Evolutionary conservation across 768 basidiomycete species (phyloP).

Genomic region (Tylopilus sp.): DNA sequence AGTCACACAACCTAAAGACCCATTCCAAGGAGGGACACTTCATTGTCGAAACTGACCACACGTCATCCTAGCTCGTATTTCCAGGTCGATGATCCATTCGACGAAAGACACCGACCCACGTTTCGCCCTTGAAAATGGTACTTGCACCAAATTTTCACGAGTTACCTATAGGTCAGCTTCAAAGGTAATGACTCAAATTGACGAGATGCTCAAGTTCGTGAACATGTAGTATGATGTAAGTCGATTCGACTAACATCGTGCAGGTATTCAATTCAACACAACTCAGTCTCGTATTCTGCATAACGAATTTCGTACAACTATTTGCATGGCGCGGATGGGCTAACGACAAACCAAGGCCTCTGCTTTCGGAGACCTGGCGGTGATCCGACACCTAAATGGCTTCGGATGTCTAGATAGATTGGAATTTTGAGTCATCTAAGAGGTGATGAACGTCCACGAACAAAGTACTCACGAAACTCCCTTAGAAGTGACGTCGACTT

Average conservation of each 20-base stretch:
- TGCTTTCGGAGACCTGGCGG: constrained; percentile 47
- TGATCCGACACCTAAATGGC: constrained; percentile 55
- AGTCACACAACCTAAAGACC: no score
- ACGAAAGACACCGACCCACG: no score
- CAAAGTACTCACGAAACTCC: constrained; percentile 39
- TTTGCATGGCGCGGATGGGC: no score
- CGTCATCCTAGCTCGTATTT: no score
- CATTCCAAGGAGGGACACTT: no score
- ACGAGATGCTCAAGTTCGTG: constrained; percentile 95
- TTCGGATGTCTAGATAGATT: constrained; percentile 50
- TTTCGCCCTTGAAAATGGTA: constrained; percentile 77
- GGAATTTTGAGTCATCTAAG: no score
- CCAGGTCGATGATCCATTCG: no score
- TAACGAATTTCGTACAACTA: no score
- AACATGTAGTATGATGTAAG: constrained; percentile 97
- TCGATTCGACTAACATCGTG: constrained; percentile 10
- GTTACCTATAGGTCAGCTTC: constrained; percentile 87
- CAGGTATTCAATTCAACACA: constrained; percentile 71
- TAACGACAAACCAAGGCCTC: constrained; percentile 6
- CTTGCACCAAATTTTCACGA: constrained; percentile 97
- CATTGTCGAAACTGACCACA: no score
- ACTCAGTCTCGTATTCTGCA: no score
- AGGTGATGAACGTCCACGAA: no score
- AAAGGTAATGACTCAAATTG: constrained; percentile 99
- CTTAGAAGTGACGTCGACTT: constrained; percentile 41